Evolutionary conservation across 768 basidiomycete species (phyloP), one percentile per base, ranked within the genome.

Genomic region (Rhizopogon salebrosus): DNA sequence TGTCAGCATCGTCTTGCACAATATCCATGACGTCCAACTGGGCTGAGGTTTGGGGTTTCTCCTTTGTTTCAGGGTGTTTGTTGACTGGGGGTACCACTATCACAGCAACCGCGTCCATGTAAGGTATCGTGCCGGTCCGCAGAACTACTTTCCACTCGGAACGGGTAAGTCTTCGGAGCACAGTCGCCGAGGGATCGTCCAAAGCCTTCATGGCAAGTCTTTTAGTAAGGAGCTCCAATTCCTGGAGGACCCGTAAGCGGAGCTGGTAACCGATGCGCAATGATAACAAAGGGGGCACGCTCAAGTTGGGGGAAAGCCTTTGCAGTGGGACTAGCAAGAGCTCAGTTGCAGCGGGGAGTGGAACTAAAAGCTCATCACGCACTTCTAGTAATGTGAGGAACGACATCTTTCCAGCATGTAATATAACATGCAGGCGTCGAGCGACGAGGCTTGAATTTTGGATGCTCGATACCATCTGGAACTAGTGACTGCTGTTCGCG

Each of bases 211-310:
- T 52, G 56, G 72, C 65, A 41, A 86, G 63, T 6, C 63, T 65
- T 11, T 78, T 75, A 1, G 69, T 72, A 38, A 92, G 66, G 5
- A 90, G 64, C 36, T 84, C 76, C 6, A 92, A 68, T 60, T 92
- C 91, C 64, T 92, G 89, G 2, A 92, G 70, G 11, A 90, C 77
- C 16, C 90, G 82, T 13, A 87, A 65, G 41, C 89, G 87, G 9
- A 92, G 71, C 22, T 84, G 72, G 60, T 90, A 84, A 2, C 72
- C 72, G 34, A 89, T 76, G 40, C 91, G 84, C 23, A 76, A 70
- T 8, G 68, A 64, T 16, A 88, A 66, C 31, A 76, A 69, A 13
- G 77, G 64, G 54, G 78, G 77, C 3, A 76, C 50, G 1, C 56
- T 24, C 9, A 73, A 27, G 24, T 70, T 67, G 36, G 60, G 59